Conservation (phyloP, 495 filamentous ascomycete genomes). For the Neurospora tetraspora region DNA sequence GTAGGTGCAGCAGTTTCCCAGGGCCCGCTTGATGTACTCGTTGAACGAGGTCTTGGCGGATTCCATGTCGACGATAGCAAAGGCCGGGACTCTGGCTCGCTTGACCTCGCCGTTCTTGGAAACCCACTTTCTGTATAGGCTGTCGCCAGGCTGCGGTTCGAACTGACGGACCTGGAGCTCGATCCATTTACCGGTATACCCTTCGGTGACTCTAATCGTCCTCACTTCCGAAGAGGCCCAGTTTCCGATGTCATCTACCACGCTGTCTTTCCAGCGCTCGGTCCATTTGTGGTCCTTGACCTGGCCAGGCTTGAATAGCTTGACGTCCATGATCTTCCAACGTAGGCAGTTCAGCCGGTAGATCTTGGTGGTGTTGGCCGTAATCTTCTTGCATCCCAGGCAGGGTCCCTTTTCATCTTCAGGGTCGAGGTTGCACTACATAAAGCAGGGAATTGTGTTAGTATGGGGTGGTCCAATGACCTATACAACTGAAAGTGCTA, state of each 20-base stretch:
- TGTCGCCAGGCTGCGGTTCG: slow-evolving; percentile 36
- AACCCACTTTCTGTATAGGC: slow-evolving; percentile 36
- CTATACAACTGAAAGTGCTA: background rate
- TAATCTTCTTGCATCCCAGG: slow-evolving; percentile 37
- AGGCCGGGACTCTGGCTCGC: slow-evolving; percentile 31
- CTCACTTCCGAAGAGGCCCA: slow-evolving; percentile 34
- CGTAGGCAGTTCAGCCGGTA: slow-evolving; percentile 39
- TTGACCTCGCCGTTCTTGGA: slow-evolving; percentile 22
- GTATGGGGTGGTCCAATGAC: background rate
- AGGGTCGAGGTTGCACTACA: slow-evolving; percentile 36
- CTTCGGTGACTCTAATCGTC: slow-evolving; percentile 36
- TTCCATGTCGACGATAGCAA: slow-evolving; percentile 39
- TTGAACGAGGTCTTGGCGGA: slow-evolving; percentile 31
- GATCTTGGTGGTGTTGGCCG: slow-evolving; percentile 25
- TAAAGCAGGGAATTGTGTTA: slow-evolving; percentile 3
- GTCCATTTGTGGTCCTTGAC: slow-evolving; percentile 44
- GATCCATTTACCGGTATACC: slow-evolving; percentile 32
- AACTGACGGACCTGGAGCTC: slow-evolving; percentile 37
- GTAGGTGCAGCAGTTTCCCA: slow-evolving; percentile 30
- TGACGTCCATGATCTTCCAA: slow-evolving; percentile 42
- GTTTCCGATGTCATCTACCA: slow-evolving; percentile 38
- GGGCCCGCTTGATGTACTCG: slow-evolving; percentile 30
- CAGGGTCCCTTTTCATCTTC: slow-evolving; percentile 33
- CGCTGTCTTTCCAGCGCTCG: slow-evolving; percentile 39
- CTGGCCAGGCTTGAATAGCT: slow-evolving; percentile 39